Evolutionary conservation across 1,139 yeast species (phyloP).

Genomic region (Scheffersomyces titani): DNA sequence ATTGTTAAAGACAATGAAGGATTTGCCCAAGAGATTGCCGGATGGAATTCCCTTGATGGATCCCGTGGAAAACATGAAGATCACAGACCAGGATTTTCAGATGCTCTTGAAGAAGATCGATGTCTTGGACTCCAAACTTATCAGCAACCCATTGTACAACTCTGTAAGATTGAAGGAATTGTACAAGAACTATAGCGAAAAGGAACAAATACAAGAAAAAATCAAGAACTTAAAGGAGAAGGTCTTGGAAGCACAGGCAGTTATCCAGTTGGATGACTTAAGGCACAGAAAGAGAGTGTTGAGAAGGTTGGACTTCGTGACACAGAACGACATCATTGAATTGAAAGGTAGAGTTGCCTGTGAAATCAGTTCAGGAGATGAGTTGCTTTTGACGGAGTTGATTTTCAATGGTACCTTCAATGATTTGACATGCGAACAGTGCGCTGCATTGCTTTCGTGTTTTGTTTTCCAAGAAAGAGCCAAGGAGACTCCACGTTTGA

Average conservation of each 20-base stretch:
- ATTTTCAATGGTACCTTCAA: slow-evolving; percentile 94
- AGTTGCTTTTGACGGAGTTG: slow-evolving; percentile 81
- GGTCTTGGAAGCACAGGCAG: slow-evolving; percentile 82
- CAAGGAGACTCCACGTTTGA: slow-evolving; percentile 80
- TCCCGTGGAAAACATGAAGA: slow-evolving; percentile 91
- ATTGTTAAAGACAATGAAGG: slow-evolving; percentile 74
- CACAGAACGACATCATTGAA: slow-evolving; percentile 83
- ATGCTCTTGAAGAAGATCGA: slow-evolving; percentile 73
- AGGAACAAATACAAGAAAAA: slow-evolving; percentile 61
- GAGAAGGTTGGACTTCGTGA: slow-evolving; percentile 78
- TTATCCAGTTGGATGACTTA: slow-evolving; percentile 90
- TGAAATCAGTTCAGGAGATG: slow-evolving; percentile 95
- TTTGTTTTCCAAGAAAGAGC: slow-evolving; percentile 97
- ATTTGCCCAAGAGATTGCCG: slow-evolving; percentile 79
- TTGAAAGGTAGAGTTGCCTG: slow-evolving; percentile 95
- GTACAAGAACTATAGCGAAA: slow-evolving; percentile 64
- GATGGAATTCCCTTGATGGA: slow-evolving; percentile 89
- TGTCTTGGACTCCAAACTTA: slow-evolving; percentile 73
- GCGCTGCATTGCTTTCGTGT: slow-evolving; percentile 89
- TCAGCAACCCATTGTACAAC: slow-evolving; percentile 67
- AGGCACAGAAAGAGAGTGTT: slow-evolving; percentile 90
- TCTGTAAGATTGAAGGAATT: slow-evolving; percentile 63
- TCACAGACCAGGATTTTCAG: slow-evolving; percentile 75
- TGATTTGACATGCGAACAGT: slow-evolving; percentile 82
- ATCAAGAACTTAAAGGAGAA: slow-evolving; percentile 63